Percentiles rank a stretch among this genome's conserved stretches.
phyloP scores from a whole-genome alignment of 192 early-diverging fungal species.

The Spizellomyces sp. region DNA sequence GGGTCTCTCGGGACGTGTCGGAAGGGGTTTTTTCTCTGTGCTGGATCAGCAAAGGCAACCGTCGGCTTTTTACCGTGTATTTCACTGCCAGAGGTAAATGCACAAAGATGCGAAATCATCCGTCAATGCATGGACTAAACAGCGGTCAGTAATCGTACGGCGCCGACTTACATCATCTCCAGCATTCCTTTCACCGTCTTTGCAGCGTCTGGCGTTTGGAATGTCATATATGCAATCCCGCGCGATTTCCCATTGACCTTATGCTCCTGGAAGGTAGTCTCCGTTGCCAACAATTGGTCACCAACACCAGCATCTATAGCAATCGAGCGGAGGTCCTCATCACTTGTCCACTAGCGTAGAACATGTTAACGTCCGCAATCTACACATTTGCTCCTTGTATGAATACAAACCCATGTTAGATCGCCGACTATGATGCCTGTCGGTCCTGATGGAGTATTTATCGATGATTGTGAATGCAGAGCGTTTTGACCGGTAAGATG shows the following conservation, averaged over 20 bases:
- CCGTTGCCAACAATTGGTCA: slow-evolving; percentile 41
- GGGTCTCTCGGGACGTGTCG: slow-evolving; percentile 37
- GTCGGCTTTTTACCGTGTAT: slow-evolving; percentile 33
- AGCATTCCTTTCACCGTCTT: slow-evolving; percentile 40
- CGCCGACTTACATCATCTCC: slow-evolving; percentile 40
- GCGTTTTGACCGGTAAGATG: too few species aligned
- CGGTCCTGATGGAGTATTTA: background rate
- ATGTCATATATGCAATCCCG: slow-evolving; percentile 62
- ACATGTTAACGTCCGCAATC: background rate
- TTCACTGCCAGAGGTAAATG: slow-evolving; percentile 8
- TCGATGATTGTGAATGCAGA: background rate
- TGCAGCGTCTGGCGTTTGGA: slow-evolving; percentile 46
- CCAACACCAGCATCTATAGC: slow-evolving; percentile 51
- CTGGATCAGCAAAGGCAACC: slow-evolving; percentile 26
- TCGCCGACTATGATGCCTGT: slow-evolving; percentile 15
- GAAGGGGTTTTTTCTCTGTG: slow-evolving; percentile 30
- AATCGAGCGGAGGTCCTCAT: slow-evolving; percentile 51
- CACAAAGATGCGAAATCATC: background rate
- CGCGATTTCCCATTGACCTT: slow-evolving; percentile 70
- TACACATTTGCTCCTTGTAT: background rate
- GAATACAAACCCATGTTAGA: slow-evolving; percentile 20
- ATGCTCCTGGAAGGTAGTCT: slow-evolving; percentile 62
- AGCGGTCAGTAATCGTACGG: background rate
- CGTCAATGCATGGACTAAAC: background rate
- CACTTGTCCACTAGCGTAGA: slow-evolving; percentile 57